Base-by-base conservation (phyloP, 306 rosid species). In the Sophora flavescens region DNA sequence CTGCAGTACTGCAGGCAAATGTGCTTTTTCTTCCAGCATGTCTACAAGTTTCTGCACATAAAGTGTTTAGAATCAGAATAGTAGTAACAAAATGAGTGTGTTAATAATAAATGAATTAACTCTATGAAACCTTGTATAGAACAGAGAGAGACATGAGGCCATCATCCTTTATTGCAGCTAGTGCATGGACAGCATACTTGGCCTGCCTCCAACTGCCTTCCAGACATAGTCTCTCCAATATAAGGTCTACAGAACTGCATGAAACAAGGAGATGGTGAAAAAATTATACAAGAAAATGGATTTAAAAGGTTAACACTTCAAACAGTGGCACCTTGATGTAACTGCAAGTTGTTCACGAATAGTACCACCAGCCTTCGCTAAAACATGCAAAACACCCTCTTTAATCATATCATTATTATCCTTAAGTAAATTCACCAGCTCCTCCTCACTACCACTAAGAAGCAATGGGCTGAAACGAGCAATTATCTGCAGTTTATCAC, bases 121-220 rank as follows among this genome's bases (percentile, higher is more conserved):
- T 74, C 44, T 36, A 86, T 38, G 64, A 76, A 82, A 96, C 99
- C 99, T 96, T 96, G 86, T 93, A 96, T 44, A 96, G 79, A 82
- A 96, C 97, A 84, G 99, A 96, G 48, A 96, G 99, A 71, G 94
- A 88, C 77, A 89, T 92, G 67, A 92, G 96, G 68, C 98, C 97
- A 70, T 96, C 97, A 59, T 96, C 99, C 89, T 88, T 96, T 74
- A 96, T 96, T 13, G 98, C 91, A 69, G 97, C 98, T 51, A 96
- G 87, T 39, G 99, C 98, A 83, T 92, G 91, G 52, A 96, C 98
- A 78, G 99, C 99, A 86, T 91, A 80, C 80, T 96, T 96, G 63
- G 98, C 99, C 86, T 92, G 99, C 76, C 92, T 87, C 61, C 98
- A 88, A 84, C 90, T 91, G 45, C 99, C 99, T 87, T 96, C 98